Percentiles rank a stretch among this genome's conserved stretches.
These are phyloP conservation scores for Solanum virginianum DNA, from an alignment of 257 asterid genomes.

Conservation along the genomic window DNA sequence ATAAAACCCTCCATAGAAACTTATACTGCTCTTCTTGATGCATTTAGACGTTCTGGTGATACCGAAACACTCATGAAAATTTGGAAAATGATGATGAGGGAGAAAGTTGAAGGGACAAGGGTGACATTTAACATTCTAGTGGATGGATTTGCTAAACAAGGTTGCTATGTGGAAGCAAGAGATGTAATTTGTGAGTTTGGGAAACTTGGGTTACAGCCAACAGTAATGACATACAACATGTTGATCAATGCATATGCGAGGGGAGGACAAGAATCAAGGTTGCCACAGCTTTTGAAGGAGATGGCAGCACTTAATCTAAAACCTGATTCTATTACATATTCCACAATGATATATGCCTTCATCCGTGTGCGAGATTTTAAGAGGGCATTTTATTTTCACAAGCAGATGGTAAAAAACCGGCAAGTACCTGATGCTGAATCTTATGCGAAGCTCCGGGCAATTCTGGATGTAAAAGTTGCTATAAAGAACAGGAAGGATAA, in stretches of 20 bases:
- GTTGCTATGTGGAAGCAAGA: constrained; percentile 67
- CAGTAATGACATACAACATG: constrained; percentile 92
- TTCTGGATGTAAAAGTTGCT: constrained; percentile 64
- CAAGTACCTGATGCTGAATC: constrained; percentile 74
- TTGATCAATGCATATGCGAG: constrained; percentile 83
- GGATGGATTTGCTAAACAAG: constrained; percentile 90
- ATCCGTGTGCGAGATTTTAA: constrained; percentile 82
- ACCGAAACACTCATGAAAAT: constrained; percentile 64
- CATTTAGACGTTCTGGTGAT: constrained; percentile 81
- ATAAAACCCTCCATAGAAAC: constrained; percentile 74
- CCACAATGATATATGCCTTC: constrained; percentile 87
- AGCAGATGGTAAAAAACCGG: constrained; percentile 73
- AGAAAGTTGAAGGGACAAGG: constrained; percentile 50
- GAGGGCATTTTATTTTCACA: constrained; percentile 86
- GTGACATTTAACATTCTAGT: constrained; percentile 74
- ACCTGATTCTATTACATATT: constrained; percentile 80
- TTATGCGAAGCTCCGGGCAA: constrained; percentile 68
- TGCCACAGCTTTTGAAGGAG: constrained; percentile 80
- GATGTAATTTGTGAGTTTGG: constrained; percentile 73
- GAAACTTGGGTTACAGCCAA: constrained; percentile 67
- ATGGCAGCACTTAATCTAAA: constrained; percentile 68
- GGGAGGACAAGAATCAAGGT: constrained; percentile 77
- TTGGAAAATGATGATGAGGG: constrained; percentile 76
- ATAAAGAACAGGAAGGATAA: constrained; percentile 69
- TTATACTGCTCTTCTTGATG: constrained; percentile 76